Evolutionary conservation across 1,284 basidiomycete species (phyloP).

Genomic region (Papiliotrema nemorosa): DNA sequence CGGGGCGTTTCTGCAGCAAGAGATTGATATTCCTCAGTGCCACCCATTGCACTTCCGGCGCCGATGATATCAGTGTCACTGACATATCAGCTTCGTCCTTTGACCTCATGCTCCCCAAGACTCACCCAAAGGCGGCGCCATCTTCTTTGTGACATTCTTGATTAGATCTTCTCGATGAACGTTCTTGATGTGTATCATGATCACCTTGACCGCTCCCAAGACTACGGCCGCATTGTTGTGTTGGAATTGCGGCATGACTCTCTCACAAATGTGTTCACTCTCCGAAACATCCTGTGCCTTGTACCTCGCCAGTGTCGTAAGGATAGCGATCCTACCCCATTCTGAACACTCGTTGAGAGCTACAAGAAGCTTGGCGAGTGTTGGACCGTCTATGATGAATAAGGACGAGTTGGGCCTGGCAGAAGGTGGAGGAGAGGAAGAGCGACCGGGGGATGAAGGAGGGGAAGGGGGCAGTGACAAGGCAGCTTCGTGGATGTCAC

Average conservation of each 20-base stretch:
- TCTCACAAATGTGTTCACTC: constrained; percentile 96
- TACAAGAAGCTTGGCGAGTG: constrained; percentile 86
- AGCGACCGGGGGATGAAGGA: constrained; percentile 32
- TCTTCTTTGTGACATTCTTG: constrained; percentile 86
- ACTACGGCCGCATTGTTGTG: constrained; percentile 95
- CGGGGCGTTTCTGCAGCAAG: constrained; percentile 89
- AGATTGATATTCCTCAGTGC: constrained; percentile 94
- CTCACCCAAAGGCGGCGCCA: constrained; percentile 84
- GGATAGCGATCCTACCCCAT: constrained; percentile 93
- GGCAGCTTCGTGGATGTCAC: constrained; percentile 75
- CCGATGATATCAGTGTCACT: constrained; percentile 89
- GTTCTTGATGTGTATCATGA: constrained; percentile 92
- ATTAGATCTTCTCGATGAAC: constrained; percentile 81
- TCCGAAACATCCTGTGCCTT: constrained; percentile 81
- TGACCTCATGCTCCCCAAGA: background rate
- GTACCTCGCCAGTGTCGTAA: constrained; percentile 83
- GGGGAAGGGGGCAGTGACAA: constrained; percentile 32
- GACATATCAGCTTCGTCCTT: background rate
- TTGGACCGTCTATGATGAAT: constrained; percentile 75
- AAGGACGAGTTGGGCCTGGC: constrained; percentile 54
- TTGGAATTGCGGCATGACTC: constrained; percentile 97
- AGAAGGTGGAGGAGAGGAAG: constrained; percentile 57
- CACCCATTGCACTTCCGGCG: constrained; percentile 98
- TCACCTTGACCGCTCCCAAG: constrained; percentile 88
- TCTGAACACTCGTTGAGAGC: constrained; percentile 98